These are phyloP conservation scores for Trametes maxima DNA, from an alignment of 768 basidiomycete species.

Conservation along the genomic window DNA sequence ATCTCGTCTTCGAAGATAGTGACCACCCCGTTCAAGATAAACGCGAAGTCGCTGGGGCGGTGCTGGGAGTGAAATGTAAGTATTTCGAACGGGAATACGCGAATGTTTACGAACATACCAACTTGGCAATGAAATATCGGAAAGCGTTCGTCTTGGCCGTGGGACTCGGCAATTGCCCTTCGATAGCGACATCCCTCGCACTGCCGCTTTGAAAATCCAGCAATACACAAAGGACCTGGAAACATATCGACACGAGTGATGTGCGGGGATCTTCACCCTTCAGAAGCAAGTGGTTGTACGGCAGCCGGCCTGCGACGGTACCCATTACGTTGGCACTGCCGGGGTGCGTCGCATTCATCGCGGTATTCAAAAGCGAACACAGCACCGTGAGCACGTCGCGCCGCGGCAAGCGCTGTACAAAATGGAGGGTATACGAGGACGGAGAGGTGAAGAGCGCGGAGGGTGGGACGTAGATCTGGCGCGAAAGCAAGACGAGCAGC, in stretches of 20 bases:
- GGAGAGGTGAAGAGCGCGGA: conserved; percentile 69
- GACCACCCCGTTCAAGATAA: conserved; percentile 74
- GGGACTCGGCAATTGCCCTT: conserved; percentile 48
- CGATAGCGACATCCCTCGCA: conserved; percentile 59
- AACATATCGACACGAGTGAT: conserved; percentile 69
- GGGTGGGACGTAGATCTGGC: conserved; percentile 84
- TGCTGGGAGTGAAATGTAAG: conserved; percentile 52
- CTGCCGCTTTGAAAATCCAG: conserved; percentile 81
- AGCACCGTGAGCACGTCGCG: conserved; percentile 88
- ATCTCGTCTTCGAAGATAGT: conserved; percentile 76
- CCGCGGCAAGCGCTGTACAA: conserved; percentile 75
- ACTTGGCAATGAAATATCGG: conserved; percentile 87
- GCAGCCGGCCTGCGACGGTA: conserved; percentile 74
- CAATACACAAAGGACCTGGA: conserved; percentile 77
- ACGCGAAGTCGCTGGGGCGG: conserved; percentile 85
- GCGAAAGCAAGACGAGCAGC: conserved; percentile 84
- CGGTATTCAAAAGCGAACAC: conserved; percentile 92
- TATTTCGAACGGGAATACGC: background rate
- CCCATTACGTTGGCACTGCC: conserved; percentile 56
- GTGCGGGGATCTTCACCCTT: conserved; percentile 84
- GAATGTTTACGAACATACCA: conserved; percentile 51
- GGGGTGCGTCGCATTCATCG: conserved; percentile 64
- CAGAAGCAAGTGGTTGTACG: conserved; percentile 88
- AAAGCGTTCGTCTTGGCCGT: conserved; percentile 83
- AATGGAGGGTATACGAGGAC: conserved; percentile 74